phyloP scores from a whole-genome alignment of 1,139 yeast species.

The Nakaseomyces kungkrabaensis region DNA sequence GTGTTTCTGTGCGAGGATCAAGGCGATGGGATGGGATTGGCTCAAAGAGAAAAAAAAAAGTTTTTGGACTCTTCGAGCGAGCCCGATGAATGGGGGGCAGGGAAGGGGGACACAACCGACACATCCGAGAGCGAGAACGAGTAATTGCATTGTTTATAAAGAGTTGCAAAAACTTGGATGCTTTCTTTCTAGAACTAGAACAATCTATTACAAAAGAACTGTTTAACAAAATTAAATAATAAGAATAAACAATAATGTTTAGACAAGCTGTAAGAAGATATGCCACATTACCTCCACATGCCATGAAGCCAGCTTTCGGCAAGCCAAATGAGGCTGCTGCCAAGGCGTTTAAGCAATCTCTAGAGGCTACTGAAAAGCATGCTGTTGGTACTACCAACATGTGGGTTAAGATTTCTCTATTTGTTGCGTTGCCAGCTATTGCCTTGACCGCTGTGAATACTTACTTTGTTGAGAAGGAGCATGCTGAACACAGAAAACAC shows the following conservation, averaged over 20 bases:
- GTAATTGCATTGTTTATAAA: neutral
- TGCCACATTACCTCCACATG: slow-evolving; percentile 23
- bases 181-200: too few species aligned
- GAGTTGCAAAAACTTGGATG: neutral
- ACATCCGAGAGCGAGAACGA: too few species aligned
- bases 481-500: slow-evolving; percentile 84
- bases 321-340: slow-evolving; percentile 44
- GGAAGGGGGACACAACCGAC: too few species aligned
- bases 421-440: slow-evolving; percentile 76
- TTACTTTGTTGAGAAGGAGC: slow-evolving; percentile 70
- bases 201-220: too few species aligned
- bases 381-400: slow-evolving; percentile 62
- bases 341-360: slow-evolving; percentile 38
- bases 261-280: slow-evolving; percentile 26
- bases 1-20: neutral
- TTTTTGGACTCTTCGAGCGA: neutral
- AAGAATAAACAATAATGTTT: slow-evolving; percentile 10
- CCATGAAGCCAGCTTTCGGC: slow-evolving; percentile 29
- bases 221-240: neutral
- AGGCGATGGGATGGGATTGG: too few species aligned
- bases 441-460: slow-evolving; percentile 70
- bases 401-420: slow-evolving; percentile 79
- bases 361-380: slow-evolving; percentile 64
- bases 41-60: too few species aligned
- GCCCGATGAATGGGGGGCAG: too few species aligned